Evolutionary conservation across 1,139 yeast genomes (phyloP).

Genomic region (Meyerozyma carpophila): DNA sequence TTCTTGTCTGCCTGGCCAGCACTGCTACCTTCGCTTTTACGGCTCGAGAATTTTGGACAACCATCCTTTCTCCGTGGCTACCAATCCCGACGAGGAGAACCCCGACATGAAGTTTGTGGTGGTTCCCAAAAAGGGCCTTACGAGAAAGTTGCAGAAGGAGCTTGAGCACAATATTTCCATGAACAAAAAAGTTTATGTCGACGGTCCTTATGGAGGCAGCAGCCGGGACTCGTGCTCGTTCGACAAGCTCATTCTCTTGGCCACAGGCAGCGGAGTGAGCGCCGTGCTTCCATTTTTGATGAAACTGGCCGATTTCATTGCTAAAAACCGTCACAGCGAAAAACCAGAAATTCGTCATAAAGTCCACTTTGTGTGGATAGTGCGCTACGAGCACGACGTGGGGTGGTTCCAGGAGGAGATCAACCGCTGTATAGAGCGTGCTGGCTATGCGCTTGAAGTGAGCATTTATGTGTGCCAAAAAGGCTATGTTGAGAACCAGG

Average conservation of each 20-base stretch:
- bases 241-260: constrained; percentile 39
- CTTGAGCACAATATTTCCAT: constrained; percentile 18
- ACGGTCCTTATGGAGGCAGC: constrained; percentile 65
- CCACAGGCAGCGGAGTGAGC: constrained; percentile 54
- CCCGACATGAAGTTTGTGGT: constrained; percentile 42
- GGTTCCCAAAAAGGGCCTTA: constrained; percentile 49
- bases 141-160: constrained; percentile 25
- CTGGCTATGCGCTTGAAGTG: constrained; percentile 20
- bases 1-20: constrained; percentile 59
- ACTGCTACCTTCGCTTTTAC: constrained; percentile 47
- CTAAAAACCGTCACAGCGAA: constrained; percentile 8
- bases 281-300: constrained; percentile 47
- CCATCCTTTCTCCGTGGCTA: constrained; percentile 57
- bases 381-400: constrained; percentile 30
- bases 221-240: constrained; percentile 45
- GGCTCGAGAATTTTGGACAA: constrained; percentile 46
- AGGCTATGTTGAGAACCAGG: not conserved
- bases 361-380: constrained; percentile 48
- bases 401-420: constrained; percentile 45
- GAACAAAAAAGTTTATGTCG: constrained; percentile 38
- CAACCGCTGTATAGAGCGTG: constrained; percentile 17
- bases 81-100: constrained; percentile 23
- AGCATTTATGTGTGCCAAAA: constrained; percentile 21
- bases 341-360: constrained; percentile 14
- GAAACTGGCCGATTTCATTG: constrained; percentile 14